Evolutionary conservation across 1,284 basidiomycete species (phyloP).

Genomic region (Pholiota adiposa): DNA sequence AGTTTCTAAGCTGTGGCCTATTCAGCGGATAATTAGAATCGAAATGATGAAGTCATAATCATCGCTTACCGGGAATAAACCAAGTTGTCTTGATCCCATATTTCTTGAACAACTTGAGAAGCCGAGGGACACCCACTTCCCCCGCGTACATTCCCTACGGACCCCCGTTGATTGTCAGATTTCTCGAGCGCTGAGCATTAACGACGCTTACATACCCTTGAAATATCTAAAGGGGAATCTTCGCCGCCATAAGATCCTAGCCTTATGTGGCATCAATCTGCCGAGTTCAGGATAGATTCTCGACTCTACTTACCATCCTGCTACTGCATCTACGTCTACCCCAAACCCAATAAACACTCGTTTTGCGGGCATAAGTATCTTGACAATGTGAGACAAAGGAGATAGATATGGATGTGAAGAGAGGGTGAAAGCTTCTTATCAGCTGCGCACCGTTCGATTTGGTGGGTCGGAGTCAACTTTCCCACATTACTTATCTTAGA

Average conservation of each 20-base stretch:
- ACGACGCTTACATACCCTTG: slow-evolving; percentile 42
- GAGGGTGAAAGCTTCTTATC: neutral
- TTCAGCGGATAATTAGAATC: neutral
- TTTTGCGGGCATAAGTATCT: slow-evolving; percentile 43
- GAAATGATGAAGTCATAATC: neutral
- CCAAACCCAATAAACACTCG: slow-evolving; percentile 55
- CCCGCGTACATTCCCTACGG: slow-evolving; percentile 71
- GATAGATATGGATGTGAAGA: slow-evolving; percentile 1
- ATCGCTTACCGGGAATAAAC: slow-evolving; percentile 68
- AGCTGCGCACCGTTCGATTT: neutral
- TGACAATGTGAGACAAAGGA: neutral
- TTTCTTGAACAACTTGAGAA: slow-evolving; percentile 76
- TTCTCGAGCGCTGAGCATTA: neutral
- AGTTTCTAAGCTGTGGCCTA: slow-evolving; percentile 72
- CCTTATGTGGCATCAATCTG: slow-evolving; percentile 38
- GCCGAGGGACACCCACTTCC: slow-evolving; percentile 70
- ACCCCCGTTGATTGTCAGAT: neutral
- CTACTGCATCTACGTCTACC: slow-evolving; percentile 68
- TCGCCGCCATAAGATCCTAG: slow-evolving; percentile 74
- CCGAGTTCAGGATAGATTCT: neutral
- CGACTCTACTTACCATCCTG: slow-evolving; percentile 53
- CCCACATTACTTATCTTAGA: neutral
- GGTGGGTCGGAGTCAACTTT: neutral
- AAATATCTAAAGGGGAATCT: slow-evolving; percentile 68
- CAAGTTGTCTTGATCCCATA: slow-evolving; percentile 67